Conservation (phyloP, 2,329 filamentous ascomycete genomes). For the Exophiala alcalophila region DNA sequence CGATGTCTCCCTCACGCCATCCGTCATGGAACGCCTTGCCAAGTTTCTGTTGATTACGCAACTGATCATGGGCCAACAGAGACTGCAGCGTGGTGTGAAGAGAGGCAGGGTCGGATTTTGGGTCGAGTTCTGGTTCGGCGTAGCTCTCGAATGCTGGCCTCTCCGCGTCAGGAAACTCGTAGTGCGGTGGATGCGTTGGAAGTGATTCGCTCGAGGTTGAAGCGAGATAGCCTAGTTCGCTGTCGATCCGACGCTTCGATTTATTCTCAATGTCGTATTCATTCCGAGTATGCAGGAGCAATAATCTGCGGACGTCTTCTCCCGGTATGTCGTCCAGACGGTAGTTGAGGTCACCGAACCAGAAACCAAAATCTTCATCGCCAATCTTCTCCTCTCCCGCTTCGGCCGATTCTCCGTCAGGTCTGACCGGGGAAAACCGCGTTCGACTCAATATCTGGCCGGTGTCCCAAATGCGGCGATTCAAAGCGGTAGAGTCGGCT, state of each 20-base stretch:
- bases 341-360: conserved; percentile 96
- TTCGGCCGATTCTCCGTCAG: conserved; percentile 60
- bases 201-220: conserved; percentile 17
- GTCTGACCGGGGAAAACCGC: conserved; percentile 70
- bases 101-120: conserved; percentile 75
- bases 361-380: conserved; percentile 91
- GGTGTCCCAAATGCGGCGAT: conserved; percentile 87
- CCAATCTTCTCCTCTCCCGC: conserved; percentile 68
- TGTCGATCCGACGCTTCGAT: conserved; percentile 32
- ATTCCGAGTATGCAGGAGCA: conserved; percentile 77
- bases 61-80: conserved; percentile 83
- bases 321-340: conserved; percentile 83
- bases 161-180: conserved; percentile 33
- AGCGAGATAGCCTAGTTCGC: conserved; percentile 28
- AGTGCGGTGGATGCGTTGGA: conserved; percentile 9
- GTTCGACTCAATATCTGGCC: conserved; percentile 72
- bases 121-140: conserved; percentile 61
- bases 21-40: conserved; percentile 85
- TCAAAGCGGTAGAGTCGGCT: conserved; percentile 70
- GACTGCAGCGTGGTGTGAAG: conserved; percentile 85
- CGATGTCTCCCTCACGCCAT: conserved; percentile 84
- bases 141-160: conserved; percentile 51
- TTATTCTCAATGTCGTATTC: conserved; percentile 63
- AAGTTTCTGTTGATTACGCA: conserved; percentile 68
- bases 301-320: conserved; percentile 79